Evolutionary conservation across 208 protist genomes (phyloP).

Genomic region (Leishmania arabica): DNA sequence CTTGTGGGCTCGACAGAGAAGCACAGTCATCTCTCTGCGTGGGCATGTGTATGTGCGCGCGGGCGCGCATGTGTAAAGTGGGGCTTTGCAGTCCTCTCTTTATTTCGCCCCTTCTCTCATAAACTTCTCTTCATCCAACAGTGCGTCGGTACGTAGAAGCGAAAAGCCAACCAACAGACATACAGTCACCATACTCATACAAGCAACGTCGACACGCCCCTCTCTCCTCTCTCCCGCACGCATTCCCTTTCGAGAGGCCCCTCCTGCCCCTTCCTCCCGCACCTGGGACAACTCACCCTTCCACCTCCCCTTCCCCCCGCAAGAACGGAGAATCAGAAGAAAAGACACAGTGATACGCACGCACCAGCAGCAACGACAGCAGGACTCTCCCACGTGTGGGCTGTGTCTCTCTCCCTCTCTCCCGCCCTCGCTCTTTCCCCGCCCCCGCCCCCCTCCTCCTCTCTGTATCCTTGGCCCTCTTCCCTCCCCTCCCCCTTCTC

Average conservation of each 20-base stretch:
- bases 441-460: neutral
- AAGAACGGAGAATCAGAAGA: neutral
- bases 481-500: neutral
- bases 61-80: neutral
- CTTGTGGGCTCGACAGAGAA: neutral
- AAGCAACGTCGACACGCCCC: neutral
- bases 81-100: neutral
- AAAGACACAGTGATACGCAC: neutral
- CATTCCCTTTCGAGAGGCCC: neutral
- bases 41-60: neutral
- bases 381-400: neutral
- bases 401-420: slow-evolving; percentile 2
- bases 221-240: neutral
- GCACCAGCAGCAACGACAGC: neutral
- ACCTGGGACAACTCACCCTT: neutral
- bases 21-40: neutral
- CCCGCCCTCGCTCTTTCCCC: neutral
- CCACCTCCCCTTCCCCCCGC: neutral
- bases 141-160: slow-evolving; percentile 1
- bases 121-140: neutral
- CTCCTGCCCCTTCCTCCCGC: neutral
- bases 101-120: neutral
- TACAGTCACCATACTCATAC: neutral
- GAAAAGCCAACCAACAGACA: neutral
- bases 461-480: neutral